These are phyloP conservation scores for Coemansia nantahalensis DNA, from an alignment of 192 early-diverging fungal species.

Conservation along the genomic window DNA sequence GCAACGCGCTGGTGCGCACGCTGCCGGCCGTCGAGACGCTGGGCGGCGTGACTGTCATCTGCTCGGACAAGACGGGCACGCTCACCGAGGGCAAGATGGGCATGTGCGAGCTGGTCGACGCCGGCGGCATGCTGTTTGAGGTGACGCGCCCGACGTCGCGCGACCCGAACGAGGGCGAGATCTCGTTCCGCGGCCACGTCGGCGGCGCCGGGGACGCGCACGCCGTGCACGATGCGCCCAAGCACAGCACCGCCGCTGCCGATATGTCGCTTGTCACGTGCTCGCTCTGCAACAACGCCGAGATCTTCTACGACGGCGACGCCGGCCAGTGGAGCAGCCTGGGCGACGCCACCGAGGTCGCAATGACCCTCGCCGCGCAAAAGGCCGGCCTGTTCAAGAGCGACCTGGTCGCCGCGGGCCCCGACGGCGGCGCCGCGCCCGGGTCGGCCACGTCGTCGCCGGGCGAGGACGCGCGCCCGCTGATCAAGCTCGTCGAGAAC, in stretches of 20 bases:
- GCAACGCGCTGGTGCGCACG: constrained; percentile 88
- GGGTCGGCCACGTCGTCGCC: background rate
- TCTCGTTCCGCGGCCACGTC: constrained; percentile 65
- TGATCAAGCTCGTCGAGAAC: constrained; percentile 66
- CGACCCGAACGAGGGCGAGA: constrained; percentile 56
- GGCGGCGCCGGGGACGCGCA: constrained; percentile 42
- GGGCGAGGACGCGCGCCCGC: constrained; percentile 13
- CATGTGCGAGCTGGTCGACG: constrained; percentile 63
- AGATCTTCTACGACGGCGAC: constrained; percentile 59
- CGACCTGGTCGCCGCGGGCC: constrained; percentile 10
- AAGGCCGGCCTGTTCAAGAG: constrained; percentile 73
- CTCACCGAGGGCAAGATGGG: constrained; percentile 99
- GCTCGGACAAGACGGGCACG: constrained; percentile 97
- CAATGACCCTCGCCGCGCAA: constrained; percentile 79
- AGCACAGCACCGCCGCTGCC: constrained; percentile 59
- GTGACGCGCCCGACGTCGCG: constrained; percentile 66
- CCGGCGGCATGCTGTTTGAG: constrained; percentile 38
- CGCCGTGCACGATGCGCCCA: constrained; percentile 42
- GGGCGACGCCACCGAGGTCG: constrained; percentile 97
- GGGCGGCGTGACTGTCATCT: constrained; percentile 94
- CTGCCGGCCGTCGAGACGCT: constrained; percentile 93
- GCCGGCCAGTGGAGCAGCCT: constrained; percentile 64
- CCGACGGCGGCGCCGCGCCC: background rate
- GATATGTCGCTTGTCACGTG: constrained; percentile 77
- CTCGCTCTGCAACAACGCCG: constrained; percentile 86